Base-by-base conservation (phyloP, 768 basidiomycete genomes). In the Mycena galopus region DNA sequence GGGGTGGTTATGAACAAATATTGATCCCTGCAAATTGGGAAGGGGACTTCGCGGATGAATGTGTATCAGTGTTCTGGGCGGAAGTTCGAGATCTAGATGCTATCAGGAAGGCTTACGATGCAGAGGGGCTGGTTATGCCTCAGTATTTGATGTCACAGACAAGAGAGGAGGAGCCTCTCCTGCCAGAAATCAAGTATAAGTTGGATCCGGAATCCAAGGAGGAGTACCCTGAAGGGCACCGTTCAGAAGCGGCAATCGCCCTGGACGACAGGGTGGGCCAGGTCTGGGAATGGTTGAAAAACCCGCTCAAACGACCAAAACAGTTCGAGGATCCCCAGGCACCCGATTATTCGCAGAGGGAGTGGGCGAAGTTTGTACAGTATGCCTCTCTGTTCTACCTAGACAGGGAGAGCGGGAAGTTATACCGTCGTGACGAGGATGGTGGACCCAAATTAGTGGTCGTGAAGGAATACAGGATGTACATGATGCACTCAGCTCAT, bases 261-360 rank as follows among this genome's bases (percentile, higher is more conserved):
- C 50, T 25, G 50, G 50, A 51, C 27, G 4, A 11, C 25, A 3
- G 25, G 12, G 9, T 51, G 5, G 12, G 11, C 4, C 3, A 11
- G 9, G 6, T 51, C 6, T 2, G 25, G 23, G 25, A 23, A 25
- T 51, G 50, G 50, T 14, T 51, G 1, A 51, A 11, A 11, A 12
- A 51, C 14, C 50, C 23, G 0, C 3, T 51, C 0, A 27, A 51
- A 25, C 1, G 25, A 14, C n/a, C 59, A 9, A 47, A 47, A 10
- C 16, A 21, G 17, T 82, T n/a, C 51, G 12, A 27, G 10, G 17
- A 14, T 27, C 3, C 60, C 60, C 6, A 0, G 17, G 79, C n/a
- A n/a, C n/a, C n/a, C n/a, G n/a, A n/a, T n/a, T n/a, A n/a, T n/a
- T n/a, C n/a, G n/a, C n/a, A n/a, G n/a, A n/a, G n/a, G 33, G 33